Evolutionary conservation across 805 yeast species (phyloP).

Genomic region (Cyberlindnera sargentensis): DNA sequence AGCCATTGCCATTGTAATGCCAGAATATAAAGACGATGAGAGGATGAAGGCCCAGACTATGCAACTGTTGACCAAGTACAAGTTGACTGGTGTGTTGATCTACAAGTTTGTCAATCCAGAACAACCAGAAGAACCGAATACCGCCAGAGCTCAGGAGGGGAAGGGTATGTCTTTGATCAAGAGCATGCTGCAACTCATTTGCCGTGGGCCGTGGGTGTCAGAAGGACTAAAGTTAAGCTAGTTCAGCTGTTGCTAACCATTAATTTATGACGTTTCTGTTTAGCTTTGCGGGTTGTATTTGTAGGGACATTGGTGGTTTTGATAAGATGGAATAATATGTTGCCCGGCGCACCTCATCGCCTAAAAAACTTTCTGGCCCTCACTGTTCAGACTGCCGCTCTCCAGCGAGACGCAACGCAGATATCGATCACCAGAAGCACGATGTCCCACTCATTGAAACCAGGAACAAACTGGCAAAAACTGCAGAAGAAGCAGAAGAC

Average conservation of each 20-base stretch:
- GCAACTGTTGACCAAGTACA: conserved; percentile 1
- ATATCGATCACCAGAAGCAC: background rate
- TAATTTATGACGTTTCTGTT: too few relatives aligned
- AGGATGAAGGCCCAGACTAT: background rate
- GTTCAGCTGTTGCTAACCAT: too few relatives aligned
- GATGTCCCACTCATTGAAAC: conserved; percentile 10
- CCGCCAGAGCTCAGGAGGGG: background rate
- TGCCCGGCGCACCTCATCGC: too few relatives aligned
- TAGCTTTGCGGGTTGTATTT: too few relatives aligned
- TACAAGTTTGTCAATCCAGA: background rate
- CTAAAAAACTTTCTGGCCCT: too few relatives aligned
- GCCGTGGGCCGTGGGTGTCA: background rate
- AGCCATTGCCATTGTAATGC: conserved; percentile 23
- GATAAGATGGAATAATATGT: too few relatives aligned
- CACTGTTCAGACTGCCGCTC: too few relatives aligned
- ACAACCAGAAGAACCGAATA: background rate
- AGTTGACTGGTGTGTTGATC: conserved; percentile 3
- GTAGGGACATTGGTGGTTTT: too few relatives aligned
- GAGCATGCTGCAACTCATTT: conserved; percentile 6
- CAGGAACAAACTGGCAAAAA: conserved; percentile 18
- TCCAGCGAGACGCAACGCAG: background rate
- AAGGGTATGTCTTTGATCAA: conserved; percentile 7
- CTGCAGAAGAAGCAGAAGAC: conserved; percentile 9
- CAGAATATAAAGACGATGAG: conserved; percentile 14
- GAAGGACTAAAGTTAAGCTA: background rate